These are phyloP conservation scores for barley (Hordeum vulgare) DNA, from an alignment of 176 grass and related monocot genomes.

Conservation along the genomic window DNA sequence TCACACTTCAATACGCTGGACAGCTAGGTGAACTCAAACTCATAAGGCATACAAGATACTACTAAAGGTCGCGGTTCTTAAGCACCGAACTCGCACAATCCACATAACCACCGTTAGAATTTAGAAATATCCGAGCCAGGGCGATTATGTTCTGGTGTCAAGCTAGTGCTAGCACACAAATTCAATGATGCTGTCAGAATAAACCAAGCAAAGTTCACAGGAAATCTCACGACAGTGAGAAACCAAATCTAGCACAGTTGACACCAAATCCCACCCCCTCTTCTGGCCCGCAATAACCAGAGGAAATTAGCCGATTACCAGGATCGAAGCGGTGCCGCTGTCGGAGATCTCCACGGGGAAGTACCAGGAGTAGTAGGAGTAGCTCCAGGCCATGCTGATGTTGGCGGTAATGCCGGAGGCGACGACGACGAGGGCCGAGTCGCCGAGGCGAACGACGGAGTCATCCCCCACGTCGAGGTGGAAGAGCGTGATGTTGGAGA, in stretches of 20 bases:
- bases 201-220: neutral
- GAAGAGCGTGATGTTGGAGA: conserved; percentile 62
- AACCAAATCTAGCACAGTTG: conserved; percentile 17
- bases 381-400: conserved; percentile 75
- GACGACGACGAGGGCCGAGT: conserved; percentile 54
- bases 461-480: conserved; percentile 52
- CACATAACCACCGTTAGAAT: too few relatives aligned
- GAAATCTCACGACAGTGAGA: neutral
- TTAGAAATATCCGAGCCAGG: neutral
- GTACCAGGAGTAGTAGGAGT: conserved; percentile 60
- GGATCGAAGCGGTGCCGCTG: conserved; percentile 57
- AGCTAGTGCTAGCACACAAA: neutral
- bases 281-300: neutral
- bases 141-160: neutral
- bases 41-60: too few relatives aligned
- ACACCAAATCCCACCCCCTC: neutral
- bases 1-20: too few relatives aligned
- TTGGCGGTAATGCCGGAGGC: conserved; percentile 59
- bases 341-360: conserved; percentile 51
- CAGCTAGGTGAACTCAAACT: too few relatives aligned
- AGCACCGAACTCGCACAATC: too few relatives aligned
- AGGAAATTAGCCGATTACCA: conserved; percentile 33
- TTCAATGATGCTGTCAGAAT: neutral
- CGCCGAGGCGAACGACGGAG: conserved; percentile 40
- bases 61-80: too few relatives aligned